Evolutionary conservation across 202 grass and related monocot genomes (phyloP).

Genomic region (Zoysia matrella): DNA sequence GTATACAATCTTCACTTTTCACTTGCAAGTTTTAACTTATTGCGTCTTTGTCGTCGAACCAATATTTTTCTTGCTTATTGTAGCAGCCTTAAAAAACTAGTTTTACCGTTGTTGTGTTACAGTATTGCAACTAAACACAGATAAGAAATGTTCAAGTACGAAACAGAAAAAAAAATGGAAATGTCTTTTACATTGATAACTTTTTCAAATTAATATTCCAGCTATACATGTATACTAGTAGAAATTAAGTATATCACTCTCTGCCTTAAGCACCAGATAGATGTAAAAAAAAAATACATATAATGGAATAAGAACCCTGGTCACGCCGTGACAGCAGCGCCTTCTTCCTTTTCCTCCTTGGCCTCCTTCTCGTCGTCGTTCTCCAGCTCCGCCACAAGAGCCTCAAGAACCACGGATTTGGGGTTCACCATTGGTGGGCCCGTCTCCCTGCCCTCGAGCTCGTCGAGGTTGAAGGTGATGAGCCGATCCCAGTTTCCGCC

Average conservation of each 20-base stretch:
- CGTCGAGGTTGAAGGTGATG: conserved; percentile 74
- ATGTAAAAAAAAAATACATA: neutral
- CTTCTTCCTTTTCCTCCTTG: conserved; percentile 35
- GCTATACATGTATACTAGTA: too few species aligned
- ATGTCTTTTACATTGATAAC: too few species aligned
- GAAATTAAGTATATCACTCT: neutral
- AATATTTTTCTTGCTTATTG: too few species aligned
- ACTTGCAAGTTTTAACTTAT: too few species aligned
- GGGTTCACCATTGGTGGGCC: conserved; percentile 91
- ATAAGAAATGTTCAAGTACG: too few species aligned
- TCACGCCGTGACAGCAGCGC: neutral
- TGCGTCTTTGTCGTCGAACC: too few species aligned
- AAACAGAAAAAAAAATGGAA: too few species aligned
- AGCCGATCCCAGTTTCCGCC: conserved; percentile 85
- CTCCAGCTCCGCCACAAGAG: conserved; percentile 34
- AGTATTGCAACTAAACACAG: too few species aligned
- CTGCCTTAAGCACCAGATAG: neutral
- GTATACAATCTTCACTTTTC: too few species aligned
- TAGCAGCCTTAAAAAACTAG: too few species aligned
- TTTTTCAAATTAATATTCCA: too few species aligned
- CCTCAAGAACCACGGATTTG: conserved; percentile 75
- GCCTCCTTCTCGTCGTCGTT: neutral
- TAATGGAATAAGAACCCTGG: conserved; percentile 11
- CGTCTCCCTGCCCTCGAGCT: conserved; percentile 80
- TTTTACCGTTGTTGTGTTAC: too few species aligned